Evolutionary conservation across 192 early-diverging fungal genomes (phyloP).

Genomic region (Coemansia javaensis): DNA sequence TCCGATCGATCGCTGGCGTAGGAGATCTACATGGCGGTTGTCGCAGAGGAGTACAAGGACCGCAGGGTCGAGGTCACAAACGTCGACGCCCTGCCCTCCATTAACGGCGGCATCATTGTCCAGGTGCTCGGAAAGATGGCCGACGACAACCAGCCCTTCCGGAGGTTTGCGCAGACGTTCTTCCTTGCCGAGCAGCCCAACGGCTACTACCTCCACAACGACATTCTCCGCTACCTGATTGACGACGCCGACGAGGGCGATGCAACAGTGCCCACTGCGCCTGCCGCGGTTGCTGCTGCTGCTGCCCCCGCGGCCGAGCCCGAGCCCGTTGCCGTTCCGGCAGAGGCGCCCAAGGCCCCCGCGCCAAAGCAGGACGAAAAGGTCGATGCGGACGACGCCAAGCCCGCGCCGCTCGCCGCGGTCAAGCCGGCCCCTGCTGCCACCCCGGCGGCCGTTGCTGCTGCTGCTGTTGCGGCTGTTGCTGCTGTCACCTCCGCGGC

Average conservation of each 20-base stretch:
- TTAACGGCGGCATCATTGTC: constrained; percentile 74
- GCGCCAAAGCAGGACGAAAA: constrained; percentile 42
- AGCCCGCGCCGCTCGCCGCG: too few relatives aligned
- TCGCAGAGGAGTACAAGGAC: constrained; percentile 72
- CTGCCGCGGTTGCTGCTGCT: constrained; percentile 10
- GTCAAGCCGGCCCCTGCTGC: constrained; percentile 3
- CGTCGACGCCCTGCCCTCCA: constrained; percentile 77
- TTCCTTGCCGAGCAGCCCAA: constrained; percentile 81
- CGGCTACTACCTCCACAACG: constrained; percentile 91
- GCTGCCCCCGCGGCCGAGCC: constrained; percentile 10
- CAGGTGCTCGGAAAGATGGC: constrained; percentile 92
- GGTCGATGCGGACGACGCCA: constrained; percentile 29
- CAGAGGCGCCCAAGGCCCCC: not conserved
- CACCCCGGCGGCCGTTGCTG: constrained; percentile 13
- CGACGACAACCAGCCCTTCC: constrained; percentile 69
- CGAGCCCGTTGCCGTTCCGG: not conserved
- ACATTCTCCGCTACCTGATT: constrained; percentile 91
- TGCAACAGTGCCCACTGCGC: constrained; percentile 8
- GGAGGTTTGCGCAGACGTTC: constrained; percentile 91
- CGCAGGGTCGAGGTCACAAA: constrained; percentile 83
- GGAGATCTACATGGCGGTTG: constrained; percentile 78
- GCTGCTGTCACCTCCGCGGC: constrained; percentile 9
- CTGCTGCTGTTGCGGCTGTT: too few relatives aligned
- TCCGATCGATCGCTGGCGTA: constrained; percentile 25
- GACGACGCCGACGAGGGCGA: constrained; percentile 71